Evolutionary conservation across 371 early-diverging fungal genomes (phyloP).

Genomic region (Lichtheimia hyalospora): DNA sequence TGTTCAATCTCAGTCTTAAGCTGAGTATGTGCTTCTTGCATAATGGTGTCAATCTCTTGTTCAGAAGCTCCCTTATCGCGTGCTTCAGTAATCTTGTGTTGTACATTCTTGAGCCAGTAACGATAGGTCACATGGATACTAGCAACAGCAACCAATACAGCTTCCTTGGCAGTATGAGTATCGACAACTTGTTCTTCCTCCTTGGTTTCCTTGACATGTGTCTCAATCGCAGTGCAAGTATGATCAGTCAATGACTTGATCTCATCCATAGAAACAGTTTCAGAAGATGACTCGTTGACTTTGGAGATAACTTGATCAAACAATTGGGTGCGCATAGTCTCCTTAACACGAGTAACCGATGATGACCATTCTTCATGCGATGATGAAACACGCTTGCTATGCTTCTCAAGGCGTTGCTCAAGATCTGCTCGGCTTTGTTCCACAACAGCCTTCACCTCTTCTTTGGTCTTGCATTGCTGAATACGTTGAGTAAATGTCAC

Average conservation of each 20-base stretch:
- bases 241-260: slow-evolving; percentile 18
- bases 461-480: slow-evolving; percentile 29
- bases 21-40: slow-evolving; percentile 25
- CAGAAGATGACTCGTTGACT: slow-evolving; percentile 9
- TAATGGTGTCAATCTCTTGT: slow-evolving; percentile 27
- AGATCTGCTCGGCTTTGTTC: slow-evolving; percentile 32
- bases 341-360: slow-evolving; percentile 33
- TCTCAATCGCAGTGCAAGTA: slow-evolving; percentile 27
- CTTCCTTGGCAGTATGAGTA: slow-evolving; percentile 13
- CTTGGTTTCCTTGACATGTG: slow-evolving; percentile 21
- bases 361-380: slow-evolving; percentile 30
- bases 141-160: slow-evolving; percentile 25
- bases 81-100: slow-evolving; percentile 21
- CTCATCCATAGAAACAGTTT: slow-evolving; percentile 14
- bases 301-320: slow-evolving; percentile 31
- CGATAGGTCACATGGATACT: slow-evolving; percentile 34
- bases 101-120: slow-evolving; percentile 29
- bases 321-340: slow-evolving; percentile 32
- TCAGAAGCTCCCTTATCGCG: slow-evolving; percentile 31
- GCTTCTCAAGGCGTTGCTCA: slow-evolving; percentile 32
- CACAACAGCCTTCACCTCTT: slow-evolving; percentile 21
- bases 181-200: not conserved
- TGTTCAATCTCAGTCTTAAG: slow-evolving; percentile 16
- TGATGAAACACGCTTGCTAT: slow-evolving; percentile 27
- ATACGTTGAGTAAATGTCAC: slow-evolving; percentile 32